These are phyloP conservation scores for Dothistroma septosporum DNA, from an alignment of 2,329 filamentous ascomycete species.

Conservation along the genomic window DNA sequence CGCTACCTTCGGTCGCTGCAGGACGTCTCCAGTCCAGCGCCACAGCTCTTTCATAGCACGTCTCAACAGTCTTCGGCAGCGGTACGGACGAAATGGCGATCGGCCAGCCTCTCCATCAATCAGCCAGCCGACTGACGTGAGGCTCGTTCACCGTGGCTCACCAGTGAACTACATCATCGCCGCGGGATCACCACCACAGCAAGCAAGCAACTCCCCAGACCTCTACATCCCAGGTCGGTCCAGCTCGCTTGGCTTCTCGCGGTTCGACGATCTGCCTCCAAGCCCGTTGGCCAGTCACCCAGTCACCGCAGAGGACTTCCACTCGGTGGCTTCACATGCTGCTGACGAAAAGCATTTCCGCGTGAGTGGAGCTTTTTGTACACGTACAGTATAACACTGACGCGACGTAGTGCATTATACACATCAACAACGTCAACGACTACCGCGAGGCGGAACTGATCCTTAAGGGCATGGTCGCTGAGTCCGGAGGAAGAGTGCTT, in stretches of 20 bases:
- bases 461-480: background rate
- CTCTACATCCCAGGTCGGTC: background rate
- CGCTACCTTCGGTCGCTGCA: background rate
- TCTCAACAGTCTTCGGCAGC: background rate
- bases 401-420: background rate
- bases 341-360: background rate
- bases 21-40: background rate
- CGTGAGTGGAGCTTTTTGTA: background rate
- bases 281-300: background rate
- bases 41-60: background rate
- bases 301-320: background rate
- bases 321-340: background rate
- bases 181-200: background rate
- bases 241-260: background rate
- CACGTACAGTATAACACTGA: background rate
- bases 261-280: background rate
- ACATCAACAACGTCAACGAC: background rate
- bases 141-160: background rate
- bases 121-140: background rate
- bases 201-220: background rate
- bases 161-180: background rate
- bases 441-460: background rate
- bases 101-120: background rate
- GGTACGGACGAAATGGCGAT: background rate
- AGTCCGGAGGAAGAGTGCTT: background rate